phyloP scores from a whole-genome alignment of 2,329 filamentous ascomycete species.

The Exophiala sp. region DNA sequence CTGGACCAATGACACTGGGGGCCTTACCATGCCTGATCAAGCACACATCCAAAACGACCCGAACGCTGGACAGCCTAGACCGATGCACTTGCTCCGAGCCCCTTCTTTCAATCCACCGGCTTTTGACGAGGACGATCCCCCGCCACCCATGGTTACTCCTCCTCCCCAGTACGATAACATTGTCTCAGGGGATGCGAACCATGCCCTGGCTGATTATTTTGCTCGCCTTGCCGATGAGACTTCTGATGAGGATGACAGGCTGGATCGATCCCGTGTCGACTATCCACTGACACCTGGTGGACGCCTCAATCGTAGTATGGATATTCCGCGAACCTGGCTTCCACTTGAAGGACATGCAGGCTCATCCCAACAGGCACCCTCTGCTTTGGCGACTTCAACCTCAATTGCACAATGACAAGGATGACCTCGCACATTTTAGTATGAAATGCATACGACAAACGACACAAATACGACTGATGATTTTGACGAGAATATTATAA shows the following conservation, averaged over 20 bases:
- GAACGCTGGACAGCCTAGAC: conserved; percentile 54
- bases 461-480: conserved; percentile 14
- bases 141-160: conserved; percentile 71
- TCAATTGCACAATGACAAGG: conserved; percentile 16
- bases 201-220: conserved; percentile 79
- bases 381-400: conserved; percentile 14
- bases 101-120: conserved; percentile 86
- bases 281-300: conserved; percentile 63
- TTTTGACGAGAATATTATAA: conserved; percentile 5
- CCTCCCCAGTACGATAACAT: conserved; percentile 82
- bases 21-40: conserved; percentile 45
- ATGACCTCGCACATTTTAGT: neutral
- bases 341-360: conserved; percentile 34
- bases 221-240: conserved; percentile 72
- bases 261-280: conserved; percentile 45
- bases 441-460: neutral
- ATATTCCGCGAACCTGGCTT: conserved; percentile 57
- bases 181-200: conserved; percentile 64
- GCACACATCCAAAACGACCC: conserved; percentile 50
- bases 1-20: conserved; percentile 40
- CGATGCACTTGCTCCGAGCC: conserved; percentile 77
- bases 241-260: conserved; percentile 52
- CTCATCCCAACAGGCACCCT: conserved; percentile 3
- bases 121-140: conserved; percentile 76
- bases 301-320: conserved; percentile 62